Evolutionary conservation across 495 filamentous ascomycete genomes (phyloP), one percentile per base, ranked within the genome.

Genomic region (Entonaema liquescens): DNA sequence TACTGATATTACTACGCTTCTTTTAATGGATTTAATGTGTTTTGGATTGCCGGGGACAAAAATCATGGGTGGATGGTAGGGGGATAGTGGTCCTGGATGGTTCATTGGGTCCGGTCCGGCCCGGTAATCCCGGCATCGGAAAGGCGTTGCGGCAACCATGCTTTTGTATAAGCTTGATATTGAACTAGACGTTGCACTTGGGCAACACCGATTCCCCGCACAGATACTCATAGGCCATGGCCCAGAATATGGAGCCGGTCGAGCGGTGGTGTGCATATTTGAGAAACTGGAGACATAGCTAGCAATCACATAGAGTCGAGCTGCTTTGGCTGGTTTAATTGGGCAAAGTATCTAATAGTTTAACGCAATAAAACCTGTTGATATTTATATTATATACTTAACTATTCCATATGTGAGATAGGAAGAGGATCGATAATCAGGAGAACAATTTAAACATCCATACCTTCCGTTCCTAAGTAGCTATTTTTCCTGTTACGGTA

Each of bases 81-180:
- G 52, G 21, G 36, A 44, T 8, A 36, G 44, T n/a, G 59, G 53
- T 60, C 36, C 64, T 59, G n/a, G 54, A 33, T 21, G 60, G 31
- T 29, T 53, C 26, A 54, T 26, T 44, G 28, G 53, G 17, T 13
- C 53, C 49, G 52, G 52, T 56, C 47, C 56, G 68, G 62, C 25
- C 44, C 42, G 52, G 61, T 42, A 55, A 62, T 57, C 25, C 61
- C 61, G 44, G 65, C 65, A 73, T 73, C 65, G 61, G 65, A 57
- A 59, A 49, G 70, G 70, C 70, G 70, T 73, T 73, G 65, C 61
- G 70, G 65, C 52, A 53, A 65, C 61, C 25, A 67, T 52, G 54
- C 55, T 44, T 52, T 52, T 61, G 35, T 28, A 44, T 47, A 26
- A 35, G 19, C 53, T 17, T 56, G n/a, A 13, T 33, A 40, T 59